Evolutionary conservation across 352 stramenopile genomes (phyloP), one percentile per base, ranked within the genome.

Genomic region (Blastocystis sp.): DNA sequence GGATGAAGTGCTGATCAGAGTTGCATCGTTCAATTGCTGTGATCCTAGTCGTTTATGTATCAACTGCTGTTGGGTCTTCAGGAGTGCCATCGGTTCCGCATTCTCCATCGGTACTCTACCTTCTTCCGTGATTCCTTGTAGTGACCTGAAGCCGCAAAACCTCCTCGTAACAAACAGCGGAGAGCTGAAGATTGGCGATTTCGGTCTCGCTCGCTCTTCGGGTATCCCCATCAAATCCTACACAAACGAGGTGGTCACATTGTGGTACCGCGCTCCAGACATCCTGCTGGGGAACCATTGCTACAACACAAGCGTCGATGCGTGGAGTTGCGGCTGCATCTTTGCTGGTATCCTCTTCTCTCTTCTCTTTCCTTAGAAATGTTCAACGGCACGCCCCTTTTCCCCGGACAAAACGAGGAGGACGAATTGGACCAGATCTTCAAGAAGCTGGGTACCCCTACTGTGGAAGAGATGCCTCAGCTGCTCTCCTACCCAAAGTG

Each of bases 131-230:
- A 14, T 57, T 7, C 6, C 14, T 57, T 57, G 14, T 14, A 99
- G 96, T n/a, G 97, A 99, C 91, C 92, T 99, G 45, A 99, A 99
- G 91, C 95, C 96, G 42, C 95, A 98, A 88, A 98, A 98, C 89
- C 89, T 98, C 89, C 92, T 98, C 28, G 98, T 98, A 91, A 98
- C 98, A 91, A 93, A 94, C 9, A 94, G 98, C 88, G 95, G 95
- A 52, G 94, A 98, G 76, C 92, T 99, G n/a, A 99, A 99, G 91
- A 93, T 99, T 24, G 97, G 95, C 14, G 97, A 99, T 90, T 99
- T 99, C 93, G 97, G 97, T 17, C 92, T 99, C 24, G 97, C 97
- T 34, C 91, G 97, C 65, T 96, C 96, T 19, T 99, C 99, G 93
- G 97, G 96, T 42, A 99, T 99, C 87, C 97, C 97, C 42, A 62